phyloP scores from a whole-genome alignment of 2,329 filamentous ascomycete genomes.

The Claviceps maximensis region DNA sequence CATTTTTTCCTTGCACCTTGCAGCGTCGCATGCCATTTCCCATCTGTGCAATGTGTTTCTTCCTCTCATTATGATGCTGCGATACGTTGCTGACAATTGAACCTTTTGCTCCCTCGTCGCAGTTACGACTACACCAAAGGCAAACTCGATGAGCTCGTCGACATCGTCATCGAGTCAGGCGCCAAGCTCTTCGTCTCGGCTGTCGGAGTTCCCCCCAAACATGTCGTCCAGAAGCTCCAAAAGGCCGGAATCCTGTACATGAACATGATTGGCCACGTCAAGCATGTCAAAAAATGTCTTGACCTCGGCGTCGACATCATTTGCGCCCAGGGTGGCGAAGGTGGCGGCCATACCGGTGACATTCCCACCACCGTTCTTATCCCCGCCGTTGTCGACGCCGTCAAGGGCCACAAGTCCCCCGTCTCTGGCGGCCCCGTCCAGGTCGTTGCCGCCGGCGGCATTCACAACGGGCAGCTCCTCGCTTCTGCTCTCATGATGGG shows the following conservation, averaged over 20 bases:
- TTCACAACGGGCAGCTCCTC: conserved; percentile 83
- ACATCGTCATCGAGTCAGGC: conserved; percentile 85
- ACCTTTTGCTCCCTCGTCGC: conserved; percentile 1
- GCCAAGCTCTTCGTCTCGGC: conserved; percentile 93
- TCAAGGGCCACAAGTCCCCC: conserved; percentile 69
- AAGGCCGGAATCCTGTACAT: conserved; percentile 82
- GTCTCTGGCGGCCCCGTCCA: conserved; percentile 79
- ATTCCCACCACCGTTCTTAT: conserved; percentile 87
- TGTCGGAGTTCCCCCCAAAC: conserved; percentile 82
- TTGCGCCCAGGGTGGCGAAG: conserved; percentile 95
- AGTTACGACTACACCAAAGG: conserved; percentile 99
- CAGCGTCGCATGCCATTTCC: background rate
- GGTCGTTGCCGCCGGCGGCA: conserved; percentile 85
- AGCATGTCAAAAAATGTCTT: conserved; percentile 95
- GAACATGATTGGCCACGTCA: conserved; percentile 99
- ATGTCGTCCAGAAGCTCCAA: conserved; percentile 83
- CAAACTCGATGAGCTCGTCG: conserved; percentile 80
- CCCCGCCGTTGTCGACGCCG: conserved; percentile 74
- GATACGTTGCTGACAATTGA: background rate
- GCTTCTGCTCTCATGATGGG: conserved; percentile 88
- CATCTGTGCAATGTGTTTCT: no score
- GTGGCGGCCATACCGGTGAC: conserved; percentile 91
- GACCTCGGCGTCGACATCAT: conserved; percentile 90
- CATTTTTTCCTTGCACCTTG: background rate
- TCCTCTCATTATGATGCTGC: background rate